phyloP scores from a whole-genome alignment of 1,284 basidiomycete genomes.

The Apiotrichum siamense region DNA sequence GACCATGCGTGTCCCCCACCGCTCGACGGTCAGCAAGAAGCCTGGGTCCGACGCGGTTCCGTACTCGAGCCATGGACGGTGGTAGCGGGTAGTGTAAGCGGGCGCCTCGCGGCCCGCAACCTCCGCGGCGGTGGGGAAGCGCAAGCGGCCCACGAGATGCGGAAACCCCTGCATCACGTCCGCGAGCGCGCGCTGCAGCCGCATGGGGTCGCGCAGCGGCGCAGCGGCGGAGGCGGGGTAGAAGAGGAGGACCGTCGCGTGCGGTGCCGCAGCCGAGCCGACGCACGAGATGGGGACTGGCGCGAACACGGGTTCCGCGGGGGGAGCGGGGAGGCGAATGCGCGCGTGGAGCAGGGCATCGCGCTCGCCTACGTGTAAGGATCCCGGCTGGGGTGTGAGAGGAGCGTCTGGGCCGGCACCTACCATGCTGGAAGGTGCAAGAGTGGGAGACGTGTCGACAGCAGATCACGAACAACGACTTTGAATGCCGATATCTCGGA shows the following conservation, averaged over 20 bases:
- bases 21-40: conserved; percentile 38
- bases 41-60: conserved; percentile 44
- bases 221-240: not conserved
- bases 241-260: conserved; percentile 2
- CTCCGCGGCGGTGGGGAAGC: not conserved
- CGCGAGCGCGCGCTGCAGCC: conserved; percentile 33
- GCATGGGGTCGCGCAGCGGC: conserved; percentile 10
- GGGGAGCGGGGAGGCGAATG: no score
- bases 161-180: conserved; percentile 45
- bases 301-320: not conserved
- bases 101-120: not conserved
- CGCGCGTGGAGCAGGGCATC: not conserved
- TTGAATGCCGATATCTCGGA: not conserved
- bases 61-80: conserved; percentile 11
- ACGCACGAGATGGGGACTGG: conserved; percentile 8
- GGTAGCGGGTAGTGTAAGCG: conserved; percentile 7
- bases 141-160: conserved; percentile 44
- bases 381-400: no score
- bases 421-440: no score
- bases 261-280: not conserved
- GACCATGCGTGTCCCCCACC: not conserved
- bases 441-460: no score
- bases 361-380: not conserved
- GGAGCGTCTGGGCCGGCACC: no score
- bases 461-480: no score